Evolutionary conservation across 495 filamentous ascomycete species (phyloP).

Genomic region (Talaromyces ruber): DNA sequence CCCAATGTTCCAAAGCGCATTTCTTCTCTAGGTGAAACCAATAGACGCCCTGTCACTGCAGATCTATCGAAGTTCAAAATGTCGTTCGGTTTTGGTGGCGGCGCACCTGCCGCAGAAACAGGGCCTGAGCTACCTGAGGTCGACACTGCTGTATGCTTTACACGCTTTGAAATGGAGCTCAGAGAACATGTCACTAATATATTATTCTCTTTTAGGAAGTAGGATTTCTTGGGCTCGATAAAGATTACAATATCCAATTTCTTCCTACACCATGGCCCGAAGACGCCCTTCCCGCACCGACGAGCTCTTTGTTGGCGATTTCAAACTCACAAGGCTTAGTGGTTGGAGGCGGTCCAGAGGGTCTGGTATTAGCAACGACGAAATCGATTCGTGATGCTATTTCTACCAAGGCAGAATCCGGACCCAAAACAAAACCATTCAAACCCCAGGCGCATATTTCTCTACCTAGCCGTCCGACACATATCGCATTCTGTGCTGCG

Average conservation of each 20-base stretch:
- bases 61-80: slow-evolving; percentile 44
- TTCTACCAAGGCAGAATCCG: slow-evolving; percentile 45
- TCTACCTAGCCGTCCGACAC: slow-evolving; percentile 68
- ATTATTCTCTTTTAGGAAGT: slow-evolving; percentile 46
- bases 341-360: slow-evolving; percentile 78
- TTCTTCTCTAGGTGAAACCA: slow-evolving; percentile 26
- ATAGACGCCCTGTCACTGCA: slow-evolving; percentile 29
- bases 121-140: slow-evolving; percentile 40
- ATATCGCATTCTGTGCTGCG: slow-evolving; percentile 80
- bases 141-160: slow-evolving; percentile 34
- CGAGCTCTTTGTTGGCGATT: slow-evolving; percentile 76
- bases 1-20: slow-evolving; percentile 29
- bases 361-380: slow-evolving; percentile 68
- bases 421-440: slow-evolving; percentile 58
- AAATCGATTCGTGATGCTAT: slow-evolving; percentile 72
- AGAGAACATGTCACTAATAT: background rate
- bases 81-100: slow-evolving; percentile 53
- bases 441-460: slow-evolving; percentile 63
- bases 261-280: slow-evolving; percentile 73
- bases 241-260: slow-evolving; percentile 73
- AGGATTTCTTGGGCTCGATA: slow-evolving; percentile 70
- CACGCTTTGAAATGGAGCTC: background rate
- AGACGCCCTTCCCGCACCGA: slow-evolving; percentile 64
- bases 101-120: slow-evolving; percentile 26
- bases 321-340: slow-evolving; percentile 73